Evolutionary conservation across 1,139 yeast species (phyloP).

Genomic region (Pichia sp.): DNA sequence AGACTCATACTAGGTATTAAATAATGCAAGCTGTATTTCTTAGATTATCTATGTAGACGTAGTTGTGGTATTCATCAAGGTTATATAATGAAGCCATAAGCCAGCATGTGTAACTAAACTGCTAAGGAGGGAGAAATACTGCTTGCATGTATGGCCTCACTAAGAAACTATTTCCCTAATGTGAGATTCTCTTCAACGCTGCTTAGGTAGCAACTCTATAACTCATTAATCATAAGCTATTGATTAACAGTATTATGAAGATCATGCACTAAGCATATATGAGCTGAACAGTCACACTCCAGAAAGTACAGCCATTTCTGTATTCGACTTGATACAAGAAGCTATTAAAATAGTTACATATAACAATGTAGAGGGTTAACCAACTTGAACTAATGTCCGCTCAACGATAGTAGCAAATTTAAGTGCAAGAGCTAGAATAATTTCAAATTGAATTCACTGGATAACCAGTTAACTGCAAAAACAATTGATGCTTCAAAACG

Average conservation of each 20-base stretch:
- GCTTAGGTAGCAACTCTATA: not conserved
- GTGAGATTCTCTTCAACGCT: not conserved
- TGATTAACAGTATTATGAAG: not conserved
- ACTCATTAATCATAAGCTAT: not conserved
- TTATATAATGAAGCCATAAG: not conserved
- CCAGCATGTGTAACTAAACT: not conserved
- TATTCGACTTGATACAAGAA: not conserved
- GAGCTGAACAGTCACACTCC: no score
- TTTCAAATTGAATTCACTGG: no score
- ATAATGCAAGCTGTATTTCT: not conserved
- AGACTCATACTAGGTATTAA: not conserved
- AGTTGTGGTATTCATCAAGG: not conserved
- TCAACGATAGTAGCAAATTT: not conserved
- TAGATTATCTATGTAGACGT: not conserved
- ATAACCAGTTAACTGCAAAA: no score
- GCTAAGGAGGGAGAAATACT: not conserved
- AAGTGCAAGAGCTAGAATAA: no score
- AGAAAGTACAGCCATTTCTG: no score
- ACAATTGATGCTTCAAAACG: no score
- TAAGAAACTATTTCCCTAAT: not conserved
- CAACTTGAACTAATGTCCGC: not conserved
- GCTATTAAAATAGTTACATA: not conserved
- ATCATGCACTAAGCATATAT: not conserved
- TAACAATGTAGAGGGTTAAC: not conserved
- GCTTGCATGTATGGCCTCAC: not conserved